Base-by-base conservation (phyloP, 805 yeast species). In the Osmozyma mogii region DNA sequence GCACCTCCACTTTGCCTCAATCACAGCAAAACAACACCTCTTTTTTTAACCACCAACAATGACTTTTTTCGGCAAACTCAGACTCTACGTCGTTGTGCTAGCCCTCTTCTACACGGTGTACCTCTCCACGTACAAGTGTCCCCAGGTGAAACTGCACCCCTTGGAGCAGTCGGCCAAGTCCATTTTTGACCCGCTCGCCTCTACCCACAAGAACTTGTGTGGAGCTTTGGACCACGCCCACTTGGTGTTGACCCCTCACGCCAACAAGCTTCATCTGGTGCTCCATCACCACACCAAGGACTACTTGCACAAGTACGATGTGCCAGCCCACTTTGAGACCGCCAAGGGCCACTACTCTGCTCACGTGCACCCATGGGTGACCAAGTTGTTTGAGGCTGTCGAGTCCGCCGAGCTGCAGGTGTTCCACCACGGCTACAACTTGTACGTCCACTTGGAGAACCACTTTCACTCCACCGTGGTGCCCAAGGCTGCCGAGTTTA, bases 91-190 rank as follows among this genome's bases (percentile, higher is more conserved):
- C 22, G 32, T 49, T 27, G 37, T 55, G 18, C 36, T 53, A 28
- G 31, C 57, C 25, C 44, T 52, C 17, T 38, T 58, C 26, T 64
- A 64, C 43, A 39, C 54, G 19, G 37, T 53, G 22, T 64, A 64
- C 50, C 58, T 64, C 38, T 49, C 46, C 41, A 44, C 53, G 19
- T 62, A 60, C 50, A 63, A 63, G 45, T 64, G 70, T 44, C 50
- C 45, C 26, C 36, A 49, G 19, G 45, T 54, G 38, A 39, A 50
- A 25, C 54, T 51, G 41, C 27, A 51, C 9, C 38, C 51, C 5
- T 49, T 60, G 35, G 52, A 52, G 31, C 52, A 49, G 37, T 53
- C 50, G 10, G 49, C 50, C 31, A 44, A 54, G 25, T 32, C 43
- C 9, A 47, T 58, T 25, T 41, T 58, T 35, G 68, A 61, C 40